Percentiles rank a stretch among this genome's conserved stretches.
phyloP scores from a whole-genome alignment of 177 flowering plant genomes.

The Vitis hybrid region DNA sequence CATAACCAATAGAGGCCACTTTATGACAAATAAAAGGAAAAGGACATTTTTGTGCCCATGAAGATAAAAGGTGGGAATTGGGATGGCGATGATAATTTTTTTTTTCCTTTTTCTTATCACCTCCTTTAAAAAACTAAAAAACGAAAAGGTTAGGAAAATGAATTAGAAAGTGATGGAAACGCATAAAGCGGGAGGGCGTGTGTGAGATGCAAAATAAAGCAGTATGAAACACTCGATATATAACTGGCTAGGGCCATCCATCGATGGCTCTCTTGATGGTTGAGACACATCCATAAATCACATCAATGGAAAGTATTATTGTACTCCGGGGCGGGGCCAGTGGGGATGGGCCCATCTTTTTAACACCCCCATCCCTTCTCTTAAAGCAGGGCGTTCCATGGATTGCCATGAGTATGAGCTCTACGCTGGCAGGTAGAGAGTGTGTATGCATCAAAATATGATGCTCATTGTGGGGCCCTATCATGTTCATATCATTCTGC shows the following conservation, averaged over 20 bases:
- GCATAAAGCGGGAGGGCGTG: too few species aligned
- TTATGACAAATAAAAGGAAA: too few species aligned
- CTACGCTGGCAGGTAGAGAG: conserved; percentile 6
- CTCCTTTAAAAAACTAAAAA: too few species aligned
- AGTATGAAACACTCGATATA: too few species aligned
- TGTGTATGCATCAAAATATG: not conserved
- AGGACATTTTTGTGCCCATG: too few species aligned
- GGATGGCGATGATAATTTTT: too few species aligned
- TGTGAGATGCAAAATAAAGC: too few species aligned
- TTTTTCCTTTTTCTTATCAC: too few species aligned
- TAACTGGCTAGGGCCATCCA: not conserved
- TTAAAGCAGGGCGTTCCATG: conserved; percentile 2
- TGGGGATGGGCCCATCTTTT: not conserved
- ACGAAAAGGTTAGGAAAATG: too few species aligned
- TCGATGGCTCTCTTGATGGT: conserved; percentile 1
- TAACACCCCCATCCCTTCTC: not conserved
- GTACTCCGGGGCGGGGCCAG: conserved; percentile 11
- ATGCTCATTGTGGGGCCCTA: conserved; percentile 15
- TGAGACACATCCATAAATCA: conserved; percentile 16
- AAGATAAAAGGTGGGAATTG: too few species aligned
- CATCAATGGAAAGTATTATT: conserved; percentile 23
- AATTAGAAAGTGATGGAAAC: too few species aligned
- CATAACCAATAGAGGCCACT: too few species aligned
- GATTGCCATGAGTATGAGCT: conserved; percentile 3
- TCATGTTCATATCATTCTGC: conserved; percentile 14